Base-by-base conservation (phyloP, 148 eudicot genomes). In the Chenopodium quinoa region DNA sequence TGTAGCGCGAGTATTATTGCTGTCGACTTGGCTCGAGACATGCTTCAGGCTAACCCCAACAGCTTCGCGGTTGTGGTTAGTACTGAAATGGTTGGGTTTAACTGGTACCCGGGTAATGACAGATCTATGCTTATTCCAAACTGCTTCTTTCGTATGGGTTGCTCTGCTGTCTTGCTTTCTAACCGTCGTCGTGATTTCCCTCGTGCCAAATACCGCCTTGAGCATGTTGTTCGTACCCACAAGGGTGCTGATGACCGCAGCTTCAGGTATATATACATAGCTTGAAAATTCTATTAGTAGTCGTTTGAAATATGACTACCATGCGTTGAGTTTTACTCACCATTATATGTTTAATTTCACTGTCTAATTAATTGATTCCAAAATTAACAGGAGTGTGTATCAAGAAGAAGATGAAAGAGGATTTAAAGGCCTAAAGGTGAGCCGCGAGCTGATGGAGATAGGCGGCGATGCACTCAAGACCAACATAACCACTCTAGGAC, bases 381-480 rank as follows among this genome's bases (percentile, higher is more conserved):
- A 80, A 8, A 40, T 63, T 13, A 4, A 29, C 88, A 94, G 98
- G 97, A 85, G 91, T 76, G 86, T 96, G 14, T 88, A 92, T 68
- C 99, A 96, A 86, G 98, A 93, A 84, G 99, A 96, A 82, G 99
- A 96, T 68, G 88, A 80, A 9, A 88, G 89, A 44, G 64, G 88
- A 62, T 86, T 83, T 73, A 93, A 93, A 78, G 99, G 99, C 0
- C 70, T 96, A n/a, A 90, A 83, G 73, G 88, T 93, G 71, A 96
- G 97, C 86, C 89, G 88, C 76, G 93, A 96, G 13, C 82, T 96
- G 37, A 84, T 92, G 75, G 99, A 91, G 73, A 86, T 96, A 10
- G 98, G 99, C 0, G 99, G 94, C 0, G 98, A 96, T 47, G 99
- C 99, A 1, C 86, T 96, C 32, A 96, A 96, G 88, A 93, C 99